These are phyloP conservation scores for Chondrostereum purpureum DNA, from an alignment of 1,284 basidiomycete genomes.

Conservation along the genomic window DNA sequence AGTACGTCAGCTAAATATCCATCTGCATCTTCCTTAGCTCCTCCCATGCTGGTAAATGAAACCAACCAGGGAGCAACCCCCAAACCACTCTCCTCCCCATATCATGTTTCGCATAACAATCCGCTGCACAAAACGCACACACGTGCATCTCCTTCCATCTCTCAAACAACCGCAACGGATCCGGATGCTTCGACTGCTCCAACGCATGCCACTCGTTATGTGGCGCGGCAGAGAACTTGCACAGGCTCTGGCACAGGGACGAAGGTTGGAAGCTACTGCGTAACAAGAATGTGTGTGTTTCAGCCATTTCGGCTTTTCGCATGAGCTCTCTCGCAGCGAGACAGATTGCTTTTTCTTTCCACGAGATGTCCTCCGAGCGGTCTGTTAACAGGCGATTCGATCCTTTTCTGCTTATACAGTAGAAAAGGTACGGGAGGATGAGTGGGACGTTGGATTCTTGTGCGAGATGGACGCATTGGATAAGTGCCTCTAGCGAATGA, in stretches of 20 bases:
- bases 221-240: slow-evolving; percentile 26
- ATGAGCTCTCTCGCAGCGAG: slow-evolving; percentile 34
- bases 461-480: slow-evolving; percentile 31
- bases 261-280: slow-evolving; percentile 23
- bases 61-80: slow-evolving; percentile 32
- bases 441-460: slow-evolving; percentile 27
- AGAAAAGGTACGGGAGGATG: slow-evolving; percentile 34
- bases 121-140: slow-evolving; percentile 28
- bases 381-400: slow-evolving; percentile 27
- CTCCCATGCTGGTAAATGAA: slow-evolving; percentile 30
- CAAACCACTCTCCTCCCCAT: slow-evolving; percentile 33
- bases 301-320: slow-evolving; percentile 30
- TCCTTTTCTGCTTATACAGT: slow-evolving; percentile 34
- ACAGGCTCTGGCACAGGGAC: slow-evolving; percentile 23
- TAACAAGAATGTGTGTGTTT: slow-evolving; percentile 33
- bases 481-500: slow-evolving; percentile 28
- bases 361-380: slow-evolving; percentile 28
- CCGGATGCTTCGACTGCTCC: slow-evolving; percentile 26
- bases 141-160: slow-evolving; percentile 32
- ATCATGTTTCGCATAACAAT: slow-evolving; percentile 28
- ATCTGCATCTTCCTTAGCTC: slow-evolving; percentile 21
- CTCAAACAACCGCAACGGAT: slow-evolving; percentile 29
- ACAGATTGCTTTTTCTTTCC: slow-evolving; percentile 31
- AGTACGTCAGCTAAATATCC: no score
- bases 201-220: slow-evolving; percentile 33